phyloP scores from a whole-genome alignment of 805 yeast genomes.

The Cephaloascus albidus region DNA sequence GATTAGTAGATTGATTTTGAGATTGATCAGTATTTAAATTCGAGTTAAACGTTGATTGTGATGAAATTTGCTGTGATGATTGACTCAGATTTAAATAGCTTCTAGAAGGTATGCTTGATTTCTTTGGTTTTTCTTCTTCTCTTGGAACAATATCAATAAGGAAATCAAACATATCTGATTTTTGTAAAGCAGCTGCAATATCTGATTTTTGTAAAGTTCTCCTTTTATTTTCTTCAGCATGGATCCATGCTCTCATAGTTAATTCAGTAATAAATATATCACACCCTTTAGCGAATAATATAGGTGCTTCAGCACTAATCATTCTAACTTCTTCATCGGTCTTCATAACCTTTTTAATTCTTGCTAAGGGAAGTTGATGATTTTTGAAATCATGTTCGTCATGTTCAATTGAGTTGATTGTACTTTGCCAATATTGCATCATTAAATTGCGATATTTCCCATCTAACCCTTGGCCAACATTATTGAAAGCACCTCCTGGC shows the following conservation, averaged over 20 bases:
- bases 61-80: constrained; percentile 2
- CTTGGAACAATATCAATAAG: constrained; percentile 93
- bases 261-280: constrained; percentile 94
- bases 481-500: constrained; percentile 64
- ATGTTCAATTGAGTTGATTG: constrained; percentile 82
- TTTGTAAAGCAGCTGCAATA: constrained; percentile 90
- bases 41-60: constrained; percentile 4
- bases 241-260: constrained; percentile 99
- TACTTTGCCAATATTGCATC: constrained; percentile 97
- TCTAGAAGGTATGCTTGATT: constrained; percentile 9
- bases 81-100: constrained; percentile 5
- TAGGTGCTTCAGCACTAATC: constrained; percentile 98
- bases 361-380: constrained; percentile 90
- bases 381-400: constrained; percentile 87
- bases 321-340: constrained; percentile 95
- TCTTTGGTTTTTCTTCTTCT: constrained; percentile 61
- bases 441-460: constrained; percentile 80
- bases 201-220: constrained; percentile 91
- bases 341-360: constrained; percentile 96
- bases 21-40: neutral
- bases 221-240: constrained; percentile 93
- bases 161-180: constrained; percentile 96
- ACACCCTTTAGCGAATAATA: constrained; percentile 94
- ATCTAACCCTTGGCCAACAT: constrained; percentile 86
- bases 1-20: neutral